phyloP scores from a whole-genome alignment of 179 eudicot species.

The Vitellaria paradoxa region DNA sequence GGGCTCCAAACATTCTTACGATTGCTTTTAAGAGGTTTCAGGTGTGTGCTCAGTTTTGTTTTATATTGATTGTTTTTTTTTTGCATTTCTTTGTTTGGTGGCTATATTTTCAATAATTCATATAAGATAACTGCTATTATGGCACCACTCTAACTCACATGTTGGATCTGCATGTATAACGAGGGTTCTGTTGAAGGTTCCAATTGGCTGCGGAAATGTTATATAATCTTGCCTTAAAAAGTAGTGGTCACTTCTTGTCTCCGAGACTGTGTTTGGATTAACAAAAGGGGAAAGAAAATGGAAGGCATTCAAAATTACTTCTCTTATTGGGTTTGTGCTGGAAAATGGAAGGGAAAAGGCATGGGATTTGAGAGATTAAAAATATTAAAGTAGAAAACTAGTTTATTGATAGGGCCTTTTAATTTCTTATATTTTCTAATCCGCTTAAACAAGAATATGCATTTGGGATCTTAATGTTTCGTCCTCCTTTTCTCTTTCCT shows the following conservation, averaged over 20 bases:
- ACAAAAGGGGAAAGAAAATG: no score
- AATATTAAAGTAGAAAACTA: no score
- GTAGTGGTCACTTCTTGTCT: neutral
- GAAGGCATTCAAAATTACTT: no score
- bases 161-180: neutral
- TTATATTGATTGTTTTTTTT: neutral
- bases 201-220: neutral
- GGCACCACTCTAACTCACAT: neutral
- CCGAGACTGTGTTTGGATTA: no score
- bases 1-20: conserved; percentile 88
- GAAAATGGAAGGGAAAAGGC: no score
- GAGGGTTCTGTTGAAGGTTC: neutral
- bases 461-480: no score
- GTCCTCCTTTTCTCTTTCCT: no score
- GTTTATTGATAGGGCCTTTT: no score
- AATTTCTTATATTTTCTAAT: no score
- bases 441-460: no score
- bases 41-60: conserved; percentile 36
- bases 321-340: no score
- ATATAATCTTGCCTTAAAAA: neutral
- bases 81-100: neutral
- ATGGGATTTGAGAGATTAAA: no score
- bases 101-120: neutral
- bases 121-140: neutral
- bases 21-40: conserved; percentile 91